Evolutionary conservation across 352 stramenopile genomes (phyloP).

Genomic region (Stramenopiles sp.): DNA sequence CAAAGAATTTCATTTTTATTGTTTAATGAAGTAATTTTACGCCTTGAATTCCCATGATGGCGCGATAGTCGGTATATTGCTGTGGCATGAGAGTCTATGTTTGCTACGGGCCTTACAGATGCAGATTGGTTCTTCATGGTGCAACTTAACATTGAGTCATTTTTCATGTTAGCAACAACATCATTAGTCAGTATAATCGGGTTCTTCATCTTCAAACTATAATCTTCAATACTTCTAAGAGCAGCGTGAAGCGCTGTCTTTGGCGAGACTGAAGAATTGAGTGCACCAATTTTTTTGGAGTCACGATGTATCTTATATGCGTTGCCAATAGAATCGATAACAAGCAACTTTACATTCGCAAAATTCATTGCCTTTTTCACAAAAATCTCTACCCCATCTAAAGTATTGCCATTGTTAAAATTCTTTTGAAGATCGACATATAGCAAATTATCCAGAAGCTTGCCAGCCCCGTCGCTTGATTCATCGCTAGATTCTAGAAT

Average conservation of each 20-base stretch:
- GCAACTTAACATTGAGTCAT: too few species aligned
- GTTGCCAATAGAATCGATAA: neutral
- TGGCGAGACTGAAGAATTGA: neutral
- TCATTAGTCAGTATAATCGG: neutral
- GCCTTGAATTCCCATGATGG: neutral
- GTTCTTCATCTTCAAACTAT: neutral
- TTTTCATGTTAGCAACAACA: neutral
- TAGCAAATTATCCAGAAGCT: neutral
- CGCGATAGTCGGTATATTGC: neutral
- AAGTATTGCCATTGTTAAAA: neutral
- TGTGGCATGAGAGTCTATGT: neutral
- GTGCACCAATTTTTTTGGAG: neutral
- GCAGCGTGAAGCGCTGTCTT: neutral
- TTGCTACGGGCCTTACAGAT: neutral
- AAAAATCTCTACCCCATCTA: neutral
- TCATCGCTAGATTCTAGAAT: neutral
- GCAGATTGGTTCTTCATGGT: too few species aligned
- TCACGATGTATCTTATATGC: neutral
- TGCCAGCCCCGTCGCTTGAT: neutral
- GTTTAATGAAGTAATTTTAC: neutral
- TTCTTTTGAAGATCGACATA: neutral
- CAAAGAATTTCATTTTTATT: neutral
- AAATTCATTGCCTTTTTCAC: neutral
- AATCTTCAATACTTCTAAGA: neutral
- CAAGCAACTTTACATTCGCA: neutral